phyloP scores from a whole-genome alignment of 805 yeast species.

The Wickerhamiella vanderwaltii region DNA sequence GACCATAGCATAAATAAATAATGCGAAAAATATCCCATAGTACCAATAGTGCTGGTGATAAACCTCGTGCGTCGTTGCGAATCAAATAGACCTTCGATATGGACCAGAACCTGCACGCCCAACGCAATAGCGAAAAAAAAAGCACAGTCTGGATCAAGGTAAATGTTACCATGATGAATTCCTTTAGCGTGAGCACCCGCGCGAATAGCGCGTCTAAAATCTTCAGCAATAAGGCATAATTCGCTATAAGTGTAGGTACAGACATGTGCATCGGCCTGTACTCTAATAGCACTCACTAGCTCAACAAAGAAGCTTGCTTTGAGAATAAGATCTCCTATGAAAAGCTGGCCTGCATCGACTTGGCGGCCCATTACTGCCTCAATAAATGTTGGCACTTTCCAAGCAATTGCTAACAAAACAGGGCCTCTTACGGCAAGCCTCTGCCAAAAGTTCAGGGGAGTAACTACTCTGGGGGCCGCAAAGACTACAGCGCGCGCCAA shows the following conservation, averaged over 20 bases:
- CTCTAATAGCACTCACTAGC: not conserved
- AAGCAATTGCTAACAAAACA: not conserved
- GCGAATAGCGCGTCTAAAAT: not conserved
- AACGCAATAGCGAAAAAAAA: not conserved
- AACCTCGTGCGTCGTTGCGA: not conserved
- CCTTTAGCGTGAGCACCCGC: not conserved
- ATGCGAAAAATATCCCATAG: not conserved
- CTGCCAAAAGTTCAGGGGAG: not conserved
- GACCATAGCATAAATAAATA: not conserved
- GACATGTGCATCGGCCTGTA: not conserved
- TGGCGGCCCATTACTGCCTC: not conserved
- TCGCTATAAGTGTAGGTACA: not conserved
- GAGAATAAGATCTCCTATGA: not conserved
- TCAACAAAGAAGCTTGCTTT: not conserved
- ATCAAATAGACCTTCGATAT: not conserved
- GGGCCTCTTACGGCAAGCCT: not conserved
- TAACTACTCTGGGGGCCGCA: not conserved
- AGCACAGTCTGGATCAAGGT: no score
- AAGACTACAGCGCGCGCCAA: not conserved
- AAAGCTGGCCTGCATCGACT: not conserved
- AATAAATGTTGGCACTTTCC: not conserved
- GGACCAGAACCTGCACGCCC: not conserved
- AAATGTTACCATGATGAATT: no score
- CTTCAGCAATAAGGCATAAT: not conserved
- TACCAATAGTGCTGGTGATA: not conserved